Evolutionary conservation across 2,329 filamentous ascomycete genomes (phyloP).

Genomic region (Scedosporium dehoogii): DNA sequence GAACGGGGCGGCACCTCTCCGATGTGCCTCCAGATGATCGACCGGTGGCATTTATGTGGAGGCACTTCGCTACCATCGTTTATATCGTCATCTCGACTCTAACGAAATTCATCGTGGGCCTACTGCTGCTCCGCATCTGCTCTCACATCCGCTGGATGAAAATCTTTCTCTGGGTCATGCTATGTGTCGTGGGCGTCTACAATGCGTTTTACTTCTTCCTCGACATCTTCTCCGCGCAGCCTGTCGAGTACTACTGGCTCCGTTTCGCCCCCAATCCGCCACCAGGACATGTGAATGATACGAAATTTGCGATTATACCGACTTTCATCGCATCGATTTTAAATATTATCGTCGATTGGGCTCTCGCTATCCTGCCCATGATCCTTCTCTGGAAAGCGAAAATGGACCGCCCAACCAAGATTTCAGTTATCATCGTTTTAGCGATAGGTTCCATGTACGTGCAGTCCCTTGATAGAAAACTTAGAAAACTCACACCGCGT

Average conservation of each 20-base stretch:
- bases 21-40: too few relatives aligned
- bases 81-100: constrained; percentile 29
- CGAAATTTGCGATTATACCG: not conserved
- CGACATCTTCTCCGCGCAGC: constrained; percentile 26
- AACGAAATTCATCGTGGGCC: constrained; percentile 26
- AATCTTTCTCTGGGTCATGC: constrained; percentile 21
- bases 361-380: not conserved
- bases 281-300: not conserved
- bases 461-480: not conserved
- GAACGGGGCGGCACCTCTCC: too few relatives aligned
- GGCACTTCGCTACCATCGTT: not conserved
- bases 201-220: constrained; percentile 25
- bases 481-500: not conserved
- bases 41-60: too few relatives aligned
- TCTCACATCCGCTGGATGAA: constrained; percentile 20
- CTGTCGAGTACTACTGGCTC: constrained; percentile 27
- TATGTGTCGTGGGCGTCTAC: constrained; percentile 22
- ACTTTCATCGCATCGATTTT: not conserved
- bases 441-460: too few relatives aligned
- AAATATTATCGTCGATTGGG: not conserved
- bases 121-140: constrained; percentile 29
- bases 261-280: constrained; percentile 16
- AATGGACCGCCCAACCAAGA: too few relatives aligned
- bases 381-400: too few relatives aligned
- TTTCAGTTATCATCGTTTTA: too few relatives aligned